Percentiles rank a stretch among this genome's conserved stretches.
These are phyloP conservation scores for Naganishia kalamii DNA, from an alignment of 768 basidiomycete genomes.

Conservation along the genomic window DNA sequence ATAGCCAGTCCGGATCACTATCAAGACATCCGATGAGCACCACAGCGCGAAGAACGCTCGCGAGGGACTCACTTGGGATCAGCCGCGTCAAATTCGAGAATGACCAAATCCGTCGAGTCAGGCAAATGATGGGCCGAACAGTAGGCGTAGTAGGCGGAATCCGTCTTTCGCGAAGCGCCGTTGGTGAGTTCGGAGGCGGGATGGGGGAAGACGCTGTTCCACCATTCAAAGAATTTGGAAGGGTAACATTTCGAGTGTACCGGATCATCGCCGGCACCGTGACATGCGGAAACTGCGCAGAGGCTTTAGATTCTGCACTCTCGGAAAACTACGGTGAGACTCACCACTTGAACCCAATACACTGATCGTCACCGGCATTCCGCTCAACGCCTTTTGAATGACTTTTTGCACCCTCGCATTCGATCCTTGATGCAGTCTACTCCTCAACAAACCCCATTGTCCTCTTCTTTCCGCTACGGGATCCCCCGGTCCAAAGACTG, in stretches of 20 bases:
- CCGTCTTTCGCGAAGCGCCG: slow-evolving; percentile 85
- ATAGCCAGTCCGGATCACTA: slow-evolving; percentile 65
- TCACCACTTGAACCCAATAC: slow-evolving; percentile 81
- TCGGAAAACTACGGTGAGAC: slow-evolving; percentile 30
- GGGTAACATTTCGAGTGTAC: slow-evolving; percentile 81
- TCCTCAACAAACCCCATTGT: slow-evolving; percentile 64
- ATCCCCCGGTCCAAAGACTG: slow-evolving; percentile 75
- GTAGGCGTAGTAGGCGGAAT: slow-evolving; percentile 90
- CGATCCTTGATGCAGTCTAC: slow-evolving; percentile 68
- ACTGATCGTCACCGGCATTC: slow-evolving; percentile 81
- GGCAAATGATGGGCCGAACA: slow-evolving; percentile 90
- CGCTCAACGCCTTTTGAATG: slow-evolving; percentile 72
- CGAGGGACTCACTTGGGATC: slow-evolving; percentile 65
- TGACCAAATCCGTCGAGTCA: slow-evolving; percentile 86
- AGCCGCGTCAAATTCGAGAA: slow-evolving; percentile 88
- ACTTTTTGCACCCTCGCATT: slow-evolving; percentile 75
- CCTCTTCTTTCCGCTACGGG: slow-evolving; percentile 73
- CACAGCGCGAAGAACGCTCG: not conserved
- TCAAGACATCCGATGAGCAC: not conserved
- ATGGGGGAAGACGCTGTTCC: slow-evolving; percentile 95
- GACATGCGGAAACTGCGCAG: slow-evolving; percentile 74
- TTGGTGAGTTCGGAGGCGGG: slow-evolving; percentile 97
- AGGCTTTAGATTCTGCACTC: not conserved
- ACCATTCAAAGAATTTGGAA: slow-evolving; percentile 92
- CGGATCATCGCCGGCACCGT: slow-evolving; percentile 87